A percentile compares a stretch with the other conserved stretches of the same genome.
Evolutionary conservation across 257 asterid species (phyloP).

Genomic region (Fraxinus cuspidata): DNA sequence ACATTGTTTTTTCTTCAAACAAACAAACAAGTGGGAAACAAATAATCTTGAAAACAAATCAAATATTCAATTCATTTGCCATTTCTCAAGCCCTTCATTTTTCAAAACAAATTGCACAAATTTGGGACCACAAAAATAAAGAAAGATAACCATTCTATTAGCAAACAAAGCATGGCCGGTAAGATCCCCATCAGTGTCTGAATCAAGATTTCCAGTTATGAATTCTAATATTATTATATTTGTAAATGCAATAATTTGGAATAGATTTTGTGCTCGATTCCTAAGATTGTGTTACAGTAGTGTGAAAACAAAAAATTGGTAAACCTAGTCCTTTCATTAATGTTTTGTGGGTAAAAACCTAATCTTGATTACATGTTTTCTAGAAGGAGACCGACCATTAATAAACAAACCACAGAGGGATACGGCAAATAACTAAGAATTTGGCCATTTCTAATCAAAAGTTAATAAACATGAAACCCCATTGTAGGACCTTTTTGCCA

Average conservation of each 20-base stretch:
- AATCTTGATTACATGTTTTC: constrained; percentile 44
- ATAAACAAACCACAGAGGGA: constrained; percentile 39
- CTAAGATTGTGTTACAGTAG: constrained; percentile 34
- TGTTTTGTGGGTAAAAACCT: constrained; percentile 44
- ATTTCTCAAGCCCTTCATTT: constrained; percentile 28
- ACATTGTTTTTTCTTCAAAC: background rate
- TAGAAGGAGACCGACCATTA: constrained; percentile 63
- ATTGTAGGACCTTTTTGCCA: constrained; percentile 17
- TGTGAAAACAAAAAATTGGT: constrained; percentile 25
- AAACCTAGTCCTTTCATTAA: constrained; percentile 30
- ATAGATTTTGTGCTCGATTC: constrained; percentile 52
- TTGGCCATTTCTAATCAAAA: constrained; percentile 27
- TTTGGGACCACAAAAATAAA: constrained; percentile 49
- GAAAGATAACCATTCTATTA: constrained; percentile 34
- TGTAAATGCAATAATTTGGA: constrained; percentile 50
- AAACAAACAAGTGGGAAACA: constrained; percentile 18
- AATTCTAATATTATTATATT: constrained; percentile 25
- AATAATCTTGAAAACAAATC: constrained; percentile 30
- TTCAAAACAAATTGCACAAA: constrained; percentile 33
- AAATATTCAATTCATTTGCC: constrained; percentile 29
- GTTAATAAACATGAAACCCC: constrained; percentile 27
- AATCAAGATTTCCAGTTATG: constrained; percentile 47
- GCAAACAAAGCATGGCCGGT: constrained; percentile 62
- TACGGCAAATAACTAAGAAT: constrained; percentile 20
- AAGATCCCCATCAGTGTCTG: constrained; percentile 49